phyloP scores from a whole-genome alignment of 495 filamentous ascomycete genomes.

The Lophium mytilinum region DNA sequence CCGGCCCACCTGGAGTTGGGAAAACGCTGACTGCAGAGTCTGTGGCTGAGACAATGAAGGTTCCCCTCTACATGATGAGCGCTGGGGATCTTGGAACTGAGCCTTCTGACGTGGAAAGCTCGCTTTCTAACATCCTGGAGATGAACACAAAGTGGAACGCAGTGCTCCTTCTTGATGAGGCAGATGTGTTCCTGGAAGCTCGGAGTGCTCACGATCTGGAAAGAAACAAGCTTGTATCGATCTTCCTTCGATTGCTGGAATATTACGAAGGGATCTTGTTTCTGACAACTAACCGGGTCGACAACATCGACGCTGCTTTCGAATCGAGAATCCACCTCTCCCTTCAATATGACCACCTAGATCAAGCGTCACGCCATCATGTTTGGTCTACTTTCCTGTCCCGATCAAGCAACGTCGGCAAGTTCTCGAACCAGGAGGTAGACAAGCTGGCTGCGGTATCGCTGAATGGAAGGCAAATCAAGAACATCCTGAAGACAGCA shows the following conservation, averaged over 20 bases:
- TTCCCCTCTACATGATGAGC: conserved; percentile 29
- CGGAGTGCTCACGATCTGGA: conserved; percentile 27
- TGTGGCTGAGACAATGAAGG: conserved; percentile 28
- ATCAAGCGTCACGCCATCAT: conserved; percentile 14
- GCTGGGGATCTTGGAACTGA: conserved; percentile 29
- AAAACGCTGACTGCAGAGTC: conserved; percentile 34
- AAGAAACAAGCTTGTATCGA: conserved; percentile 32
- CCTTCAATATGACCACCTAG: conserved; percentile 30
- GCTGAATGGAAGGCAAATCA: conserved; percentile 55
- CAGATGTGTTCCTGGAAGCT: conserved; percentile 57
- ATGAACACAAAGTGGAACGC: conserved; percentile 34
- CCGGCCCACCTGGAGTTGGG: conserved; percentile 30
- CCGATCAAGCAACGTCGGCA: conserved; percentile 3
- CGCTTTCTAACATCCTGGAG: conserved; percentile 27
- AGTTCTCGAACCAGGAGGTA: conserved; percentile 35
- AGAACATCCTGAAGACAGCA: conserved; percentile 53
- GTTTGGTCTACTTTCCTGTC: conserved; percentile 38
- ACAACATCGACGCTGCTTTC: conserved; percentile 32
- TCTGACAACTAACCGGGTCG: conserved; percentile 30
- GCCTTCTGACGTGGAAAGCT: conserved; percentile 22
- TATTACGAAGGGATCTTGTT: conserved; percentile 49
- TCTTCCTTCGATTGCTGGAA: conserved; percentile 45
- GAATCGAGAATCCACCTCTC: conserved; percentile 32
- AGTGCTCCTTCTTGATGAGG: conserved; percentile 53
- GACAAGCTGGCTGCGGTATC: conserved; percentile 34